Evolutionary conservation across 345 rosid genomes (phyloP).

Genomic region (Fremontodendron californicum): DNA sequence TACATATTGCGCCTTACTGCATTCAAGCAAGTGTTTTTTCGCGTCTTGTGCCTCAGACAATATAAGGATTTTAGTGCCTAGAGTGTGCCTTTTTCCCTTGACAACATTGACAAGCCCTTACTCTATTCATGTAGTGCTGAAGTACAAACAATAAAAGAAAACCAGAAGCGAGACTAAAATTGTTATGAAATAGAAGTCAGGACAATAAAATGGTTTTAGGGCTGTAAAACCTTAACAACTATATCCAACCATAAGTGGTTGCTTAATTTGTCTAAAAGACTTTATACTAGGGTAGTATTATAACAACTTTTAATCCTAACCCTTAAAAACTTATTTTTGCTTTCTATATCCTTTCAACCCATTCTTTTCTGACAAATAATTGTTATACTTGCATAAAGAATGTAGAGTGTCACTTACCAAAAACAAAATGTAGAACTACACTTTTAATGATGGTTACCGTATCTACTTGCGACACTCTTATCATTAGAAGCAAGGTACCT

Average conservation of each 20-base stretch:
- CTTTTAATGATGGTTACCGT: not conserved
- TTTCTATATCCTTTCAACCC: not conserved
- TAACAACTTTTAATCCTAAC: not conserved
- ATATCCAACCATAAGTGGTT: not conserved
- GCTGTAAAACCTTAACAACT: not conserved
- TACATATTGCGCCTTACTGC: too few species aligned
- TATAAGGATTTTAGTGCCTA: too few species aligned
- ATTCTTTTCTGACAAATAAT: not conserved
- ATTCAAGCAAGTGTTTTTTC: too few species aligned
- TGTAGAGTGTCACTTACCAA: not conserved
- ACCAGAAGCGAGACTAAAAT: not conserved
- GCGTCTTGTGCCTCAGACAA: too few species aligned
- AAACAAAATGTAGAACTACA: not conserved
- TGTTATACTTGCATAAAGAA: not conserved
- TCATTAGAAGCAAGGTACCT: not conserved
- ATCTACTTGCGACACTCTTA: not conserved
- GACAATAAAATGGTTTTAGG: not conserved
- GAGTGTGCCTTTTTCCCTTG: too few species aligned
- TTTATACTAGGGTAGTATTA: not conserved
- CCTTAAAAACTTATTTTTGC: not conserved
- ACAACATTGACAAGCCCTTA: too few species aligned
- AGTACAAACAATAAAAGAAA: slow-evolving; percentile 1
- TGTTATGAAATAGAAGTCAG: not conserved
- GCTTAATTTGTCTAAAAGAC: not conserved
- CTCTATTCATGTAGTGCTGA: not conserved